phyloP scores from a whole-genome alignment of 148 eudicot genomes.

The Heliamphora exappendiculata region DNA sequence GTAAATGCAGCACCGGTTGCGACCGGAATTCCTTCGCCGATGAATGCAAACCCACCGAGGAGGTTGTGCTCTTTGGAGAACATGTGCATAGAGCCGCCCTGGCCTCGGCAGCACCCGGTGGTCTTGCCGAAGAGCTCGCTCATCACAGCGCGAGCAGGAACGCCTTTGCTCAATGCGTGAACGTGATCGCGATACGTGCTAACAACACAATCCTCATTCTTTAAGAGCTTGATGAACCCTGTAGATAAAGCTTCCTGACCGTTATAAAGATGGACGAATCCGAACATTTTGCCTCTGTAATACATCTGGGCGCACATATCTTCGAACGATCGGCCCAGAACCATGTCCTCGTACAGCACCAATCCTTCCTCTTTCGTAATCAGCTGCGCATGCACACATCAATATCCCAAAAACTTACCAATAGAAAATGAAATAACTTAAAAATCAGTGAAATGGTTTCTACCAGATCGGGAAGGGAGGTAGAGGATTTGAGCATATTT shows the following conservation, averaged over 20 bases:
- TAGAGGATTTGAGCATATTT: slow-evolving; percentile 37
- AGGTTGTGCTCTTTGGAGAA: slow-evolving; percentile 87
- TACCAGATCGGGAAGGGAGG: slow-evolving; percentile 54
- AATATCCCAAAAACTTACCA: neutral
- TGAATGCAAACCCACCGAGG: slow-evolving; percentile 92
- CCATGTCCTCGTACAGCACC: slow-evolving; percentile 79
- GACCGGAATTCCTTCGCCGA: slow-evolving; percentile 94
- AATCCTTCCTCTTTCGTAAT: slow-evolving; percentile 89
- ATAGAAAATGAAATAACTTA: neutral
- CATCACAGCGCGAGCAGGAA: slow-evolving; percentile 77
- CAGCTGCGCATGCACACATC: slow-evolving; percentile 32
- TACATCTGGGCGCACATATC: slow-evolving; percentile 99
- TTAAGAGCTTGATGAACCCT: slow-evolving; percentile 85
- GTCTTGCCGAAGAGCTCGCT: slow-evolving; percentile 95
- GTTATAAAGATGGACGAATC: slow-evolving; percentile 85
- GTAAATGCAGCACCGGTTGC: slow-evolving; percentile 94
- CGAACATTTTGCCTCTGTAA: slow-evolving; percentile 95
- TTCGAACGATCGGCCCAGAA: slow-evolving; percentile 73
- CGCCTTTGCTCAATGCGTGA: slow-evolving; percentile 86
- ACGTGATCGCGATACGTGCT: slow-evolving; percentile 93
- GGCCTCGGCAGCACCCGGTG: slow-evolving; percentile 91
- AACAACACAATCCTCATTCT: slow-evolving; percentile 60
- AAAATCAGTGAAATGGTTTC: neutral
- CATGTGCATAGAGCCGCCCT: slow-evolving; percentile 99
- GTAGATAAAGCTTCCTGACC: slow-evolving; percentile 96